Base-by-base conservation (phyloP, 495 filamentous ascomycete genomes). In the Parachaetomium inaequale region DNA sequence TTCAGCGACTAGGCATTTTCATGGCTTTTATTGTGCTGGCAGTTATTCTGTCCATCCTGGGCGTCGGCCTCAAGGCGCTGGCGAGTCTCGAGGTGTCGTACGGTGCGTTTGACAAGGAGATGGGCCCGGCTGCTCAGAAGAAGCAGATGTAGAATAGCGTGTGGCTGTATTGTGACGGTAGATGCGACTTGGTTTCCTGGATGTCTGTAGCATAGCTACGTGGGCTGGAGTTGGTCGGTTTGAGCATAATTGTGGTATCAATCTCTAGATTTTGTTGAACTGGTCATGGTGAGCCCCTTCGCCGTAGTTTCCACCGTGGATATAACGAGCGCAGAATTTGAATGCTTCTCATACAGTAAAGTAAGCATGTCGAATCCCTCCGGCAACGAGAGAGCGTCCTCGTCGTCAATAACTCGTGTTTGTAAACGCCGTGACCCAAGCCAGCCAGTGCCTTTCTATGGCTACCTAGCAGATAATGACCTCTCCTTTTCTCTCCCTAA, bases 91-190 rank as follows among this genome's bases (percentile, higher is more conserved):
- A 96, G 73, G 89, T 98, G 14, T 86, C 89, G 11, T 98, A 98
- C 76, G 90, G 87, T 52, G 92, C 94, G 1, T 98, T 98, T 73
- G 92, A 95, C 70, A 96, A 94, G 81, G 93, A 97, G 72, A 96
- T 91, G 77, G 91, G 93, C 0, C 87, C 91, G 49, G 80, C 83
- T 34, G 89, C 85, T 58, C 90, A 95, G 76, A 96, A 90, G 83
- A 96, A 96, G 79, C 84, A 88, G 72, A 81, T 88, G 77, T 83
- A 77, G 46, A 55, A 6, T 45, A 47, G 38, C 12, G 59, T 34
- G 43, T 3, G 40, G 12, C 14, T 40, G 40, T 58, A 11, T 26
- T 23, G 31, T 34, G 3, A 26, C 45, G 51, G 34, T 38, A 14
- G 14, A 21, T 51, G n/a, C 12, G 52, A 55, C 11, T 21, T 46